Percentiles rank a stretch among this genome's conserved stretches.
phyloP scores from a whole-genome alignment of 2,329 filamentous ascomycete genomes.

The Tolypocladium nubicola region DNA sequence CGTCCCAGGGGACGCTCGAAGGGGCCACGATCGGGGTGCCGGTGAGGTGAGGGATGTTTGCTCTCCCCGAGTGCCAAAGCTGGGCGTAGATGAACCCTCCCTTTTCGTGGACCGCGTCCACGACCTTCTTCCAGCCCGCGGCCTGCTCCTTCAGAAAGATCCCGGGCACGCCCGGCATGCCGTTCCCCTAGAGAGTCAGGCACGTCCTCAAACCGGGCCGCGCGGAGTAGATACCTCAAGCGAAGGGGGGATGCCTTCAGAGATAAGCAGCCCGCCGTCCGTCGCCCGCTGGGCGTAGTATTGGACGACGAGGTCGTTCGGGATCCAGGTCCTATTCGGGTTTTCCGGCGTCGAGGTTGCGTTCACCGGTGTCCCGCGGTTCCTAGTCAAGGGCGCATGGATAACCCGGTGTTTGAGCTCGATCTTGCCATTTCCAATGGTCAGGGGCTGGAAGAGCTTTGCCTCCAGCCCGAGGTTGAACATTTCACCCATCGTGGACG shows the following conservation, averaged over 20 bases:
- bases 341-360: constrained; percentile 29
- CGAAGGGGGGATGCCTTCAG: constrained; percentile 37
- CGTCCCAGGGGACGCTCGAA: not conserved
- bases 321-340: constrained; percentile 37
- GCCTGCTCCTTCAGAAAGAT: not conserved
- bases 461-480: constrained; percentile 4
- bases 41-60: not conserved
- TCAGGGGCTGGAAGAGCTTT: constrained; percentile 21
- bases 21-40: not conserved
- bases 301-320: constrained; percentile 26
- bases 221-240: constrained; percentile 29
- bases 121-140: not conserved
- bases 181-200: not conserved
- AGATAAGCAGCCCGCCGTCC: constrained; percentile 29
- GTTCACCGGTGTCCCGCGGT: constrained; percentile 35
- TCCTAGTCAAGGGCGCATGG: constrained; percentile 44
- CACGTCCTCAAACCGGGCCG: not conserved
- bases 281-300: constrained; percentile 34
- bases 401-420: constrained; percentile 39
- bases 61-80: not conserved
- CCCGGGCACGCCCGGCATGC: not conserved
- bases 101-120: not conserved
- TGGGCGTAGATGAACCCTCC: not conserved
- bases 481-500: not conserved
- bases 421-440: constrained; percentile 30